Evolutionary conservation across 352 stramenopile genomes (phyloP), one percentile per base, ranked within the genome.

Genomic region (Globisporangium apiculatum): DNA sequence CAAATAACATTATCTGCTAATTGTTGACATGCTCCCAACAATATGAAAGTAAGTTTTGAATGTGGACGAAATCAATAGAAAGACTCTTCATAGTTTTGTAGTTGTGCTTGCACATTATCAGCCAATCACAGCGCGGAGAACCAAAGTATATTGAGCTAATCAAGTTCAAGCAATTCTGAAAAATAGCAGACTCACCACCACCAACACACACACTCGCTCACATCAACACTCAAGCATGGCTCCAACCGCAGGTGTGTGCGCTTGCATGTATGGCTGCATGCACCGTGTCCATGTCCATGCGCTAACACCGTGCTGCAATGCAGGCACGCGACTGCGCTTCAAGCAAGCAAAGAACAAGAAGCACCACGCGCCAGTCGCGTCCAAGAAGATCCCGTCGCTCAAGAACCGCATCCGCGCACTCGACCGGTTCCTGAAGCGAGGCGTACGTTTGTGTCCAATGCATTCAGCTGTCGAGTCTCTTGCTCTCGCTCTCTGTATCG

Each of bases 381-480:
- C 45, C 5, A 92, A 91, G 64, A 92, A 92, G 58, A 61, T 83
- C 9, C 83, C 78, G 53, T 92, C 83, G 40, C 72, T 91, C 52
- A 92, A 92, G 71, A 92, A 92, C 57, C 83, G 79, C 59, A 92
- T 92, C 50, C 83, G 83, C 41, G 80, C 72, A 3, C 69, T 92
- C 36, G 78, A 92, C 61, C 83, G 83, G 42, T 92, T 91, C 58
- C 73, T 92, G 46, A 84, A 79, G 70, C 80, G 83, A 24, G 77
- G 75, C 35, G 79, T 84, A 53, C 52, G 67, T 65, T 18, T 40
- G 0, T 51, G 17, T 12, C 5, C 4, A n/a, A 36, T 50, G 31
- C 31, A n/a, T 47, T 24, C 35, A 12, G 14, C 46, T 48, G 43
- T 40, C 17, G 18, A 53, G 24, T 31, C 24, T 31, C 24, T 31